Evolutionary conservation across 192 early-diverging fungal genomes (phyloP).

Genomic region (Physocladia obscura): DNA sequence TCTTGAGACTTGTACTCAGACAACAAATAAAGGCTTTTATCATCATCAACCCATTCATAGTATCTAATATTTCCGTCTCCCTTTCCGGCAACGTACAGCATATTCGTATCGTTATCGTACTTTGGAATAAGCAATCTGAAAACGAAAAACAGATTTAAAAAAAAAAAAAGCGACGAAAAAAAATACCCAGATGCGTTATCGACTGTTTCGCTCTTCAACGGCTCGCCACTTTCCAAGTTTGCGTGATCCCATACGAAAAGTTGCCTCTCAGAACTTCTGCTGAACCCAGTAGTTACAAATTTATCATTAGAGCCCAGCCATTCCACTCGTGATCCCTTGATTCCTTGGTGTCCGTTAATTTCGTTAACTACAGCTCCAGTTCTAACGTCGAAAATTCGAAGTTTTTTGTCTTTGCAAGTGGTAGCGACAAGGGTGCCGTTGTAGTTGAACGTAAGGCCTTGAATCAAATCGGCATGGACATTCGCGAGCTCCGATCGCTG

Average conservation of each 20-base stretch:
- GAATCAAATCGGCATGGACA: conserved; percentile 81
- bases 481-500: conserved; percentile 78
- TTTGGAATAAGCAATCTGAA: conserved; percentile 89
- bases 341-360: conserved; percentile 83
- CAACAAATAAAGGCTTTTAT: conserved; percentile 70
- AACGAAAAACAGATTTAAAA: neutral
- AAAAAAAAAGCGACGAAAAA: neutral
- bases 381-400: conserved; percentile 92
- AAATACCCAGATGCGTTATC: conserved; percentile 85
- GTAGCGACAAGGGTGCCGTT: conserved; percentile 83
- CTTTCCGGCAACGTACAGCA: conserved; percentile 58
- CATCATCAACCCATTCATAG: conserved; percentile 96
- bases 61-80: conserved; percentile 99
- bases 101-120: conserved; percentile 86
- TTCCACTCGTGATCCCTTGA: conserved; percentile 92
- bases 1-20: conserved; percentile 88
- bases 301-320: conserved; percentile 83
- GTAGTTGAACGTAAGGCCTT: conserved; percentile 88
- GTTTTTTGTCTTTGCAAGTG: conserved; percentile 94
- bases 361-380: conserved; percentile 79
- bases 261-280: conserved; percentile 90
- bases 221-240: conserved; percentile 92
- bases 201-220: conserved; percentile 73
- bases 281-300: conserved; percentile 92
- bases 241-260: conserved; percentile 86